Evolutionary conservation across 441 rosid genomes (phyloP), one percentile per base, ranked within the genome.

Genomic region (Jatropha podagrica): DNA sequence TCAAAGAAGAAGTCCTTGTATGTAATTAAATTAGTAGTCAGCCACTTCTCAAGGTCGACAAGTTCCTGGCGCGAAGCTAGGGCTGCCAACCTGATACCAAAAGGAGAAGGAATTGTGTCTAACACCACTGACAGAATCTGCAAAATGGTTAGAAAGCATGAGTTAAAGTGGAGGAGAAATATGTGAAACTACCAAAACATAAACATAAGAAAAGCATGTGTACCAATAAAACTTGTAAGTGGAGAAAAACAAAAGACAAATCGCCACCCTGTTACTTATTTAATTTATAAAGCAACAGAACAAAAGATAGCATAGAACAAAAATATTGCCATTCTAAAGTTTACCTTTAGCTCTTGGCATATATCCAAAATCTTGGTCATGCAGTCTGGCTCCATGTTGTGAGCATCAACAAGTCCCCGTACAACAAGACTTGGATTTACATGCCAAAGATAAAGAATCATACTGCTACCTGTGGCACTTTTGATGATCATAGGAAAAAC

Each of bases 1-100:
- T 91, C 95, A 46, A 91, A 89, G 86, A 94, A 94, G 71, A 80
- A 74, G 80, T 89, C 96, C 82, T 90, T 96, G 80, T 86, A 85
- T 70, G 80, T 74, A 79, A 77, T 78, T 71, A 93, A 78, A 83
- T 87, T 85, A 85, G 71, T 81, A 81, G 78, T 81, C 86, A 94
- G 87, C 96, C 99, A 96, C 80, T 84, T 88, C 79, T 96, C 99
- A 78, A 96, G 87, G 84, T 94, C 98, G 74, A 90, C 60, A 77
- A 83, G 80, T 55, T 90, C 98, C 82, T 88, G 90, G 76, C 79
- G 77, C 68, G 98, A 90, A 79, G 98, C 99, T 80, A 90, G 88
- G 74, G 90, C 93, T 27, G 97, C 96, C 84, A 91, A 83, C 83
- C 93, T 86, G 71, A 96, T 86, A 73, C 92, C 89, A 67, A 77